A percentile compares a stretch with the other conserved stretches of the same genome.
Conservation (phyloP, 495 filamentous ascomycete genomes). For the Annulohypoxylon bovei region DNA sequence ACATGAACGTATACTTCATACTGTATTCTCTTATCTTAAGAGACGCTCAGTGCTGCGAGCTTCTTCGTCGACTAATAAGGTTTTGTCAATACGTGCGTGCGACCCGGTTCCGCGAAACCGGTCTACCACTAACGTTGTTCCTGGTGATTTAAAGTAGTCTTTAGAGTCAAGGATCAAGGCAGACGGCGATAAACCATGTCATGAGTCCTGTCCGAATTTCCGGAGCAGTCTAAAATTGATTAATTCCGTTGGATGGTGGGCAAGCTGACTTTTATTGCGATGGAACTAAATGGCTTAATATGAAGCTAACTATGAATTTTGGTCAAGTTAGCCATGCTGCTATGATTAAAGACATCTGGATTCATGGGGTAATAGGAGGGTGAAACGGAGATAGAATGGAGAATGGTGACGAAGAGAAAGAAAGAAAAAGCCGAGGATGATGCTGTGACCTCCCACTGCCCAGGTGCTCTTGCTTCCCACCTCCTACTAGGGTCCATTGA, state of each 20-base stretch:
- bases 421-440: constrained; percentile 24
- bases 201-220: constrained; percentile 24
- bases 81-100: constrained; percentile 21
- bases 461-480: not conserved
- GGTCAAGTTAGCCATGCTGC: constrained; percentile 2
- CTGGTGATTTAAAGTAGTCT: constrained; percentile 26
- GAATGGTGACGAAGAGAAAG: not conserved
- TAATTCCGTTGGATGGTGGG: constrained; percentile 14
- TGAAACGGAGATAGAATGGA: constrained; percentile 28
- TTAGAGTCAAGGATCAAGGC: constrained; percentile 30
- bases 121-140: constrained; percentile 30
- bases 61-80: constrained; percentile 25
- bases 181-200: constrained; percentile 27
- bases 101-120: constrained; percentile 34
- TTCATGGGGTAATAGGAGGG: not conserved
- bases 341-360: not conserved
- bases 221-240: constrained; percentile 16
- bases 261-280: constrained; percentile 11
- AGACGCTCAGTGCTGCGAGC: constrained; percentile 5
- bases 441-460: not conserved
- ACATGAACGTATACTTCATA: constrained; percentile 3
- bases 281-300: constrained; percentile 11
- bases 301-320: constrained; percentile 1
- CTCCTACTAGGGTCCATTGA: constrained; percentile 21
- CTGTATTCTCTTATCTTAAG: constrained; percentile 19